phyloP scores from a whole-genome alignment of 805 yeast genomes.

The Isabelozyma heimii region DNA sequence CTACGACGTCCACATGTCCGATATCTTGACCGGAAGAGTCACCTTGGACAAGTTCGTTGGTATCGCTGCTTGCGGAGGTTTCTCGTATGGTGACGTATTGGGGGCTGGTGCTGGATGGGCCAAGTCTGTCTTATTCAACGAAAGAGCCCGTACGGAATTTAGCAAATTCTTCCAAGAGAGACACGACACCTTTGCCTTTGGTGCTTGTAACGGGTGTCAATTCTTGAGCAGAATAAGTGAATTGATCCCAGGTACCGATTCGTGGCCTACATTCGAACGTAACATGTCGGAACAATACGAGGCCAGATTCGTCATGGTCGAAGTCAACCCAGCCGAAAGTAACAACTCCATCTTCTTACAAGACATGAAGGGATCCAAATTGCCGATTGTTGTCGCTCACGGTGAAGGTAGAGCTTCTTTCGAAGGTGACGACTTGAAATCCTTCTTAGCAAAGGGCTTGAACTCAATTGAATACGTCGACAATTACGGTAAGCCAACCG shows the following conservation, averaged over 20 bases:
- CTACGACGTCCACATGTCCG: conserved; percentile 97
- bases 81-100: conserved; percentile 96
- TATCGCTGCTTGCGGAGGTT: conserved; percentile 98
- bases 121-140: conserved; percentile 86
- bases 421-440: conserved; percentile 40
- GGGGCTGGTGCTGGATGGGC: conserved; percentile 99
- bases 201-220: conserved; percentile 99
- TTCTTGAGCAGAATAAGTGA: conserved; percentile 83
- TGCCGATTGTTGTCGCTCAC: conserved; percentile 98
- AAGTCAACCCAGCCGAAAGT: conserved; percentile 53
- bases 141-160: conserved; percentile 72
- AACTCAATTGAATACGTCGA: conserved; percentile 80
- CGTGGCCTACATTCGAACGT: conserved; percentile 95
- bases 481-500: conserved; percentile 83
- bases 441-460: conserved; percentile 52
- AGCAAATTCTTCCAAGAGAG: conserved; percentile 79
- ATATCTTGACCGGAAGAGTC: conserved; percentile 71
- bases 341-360: conserved; percentile 69
- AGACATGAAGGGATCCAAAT: conserved; percentile 87
- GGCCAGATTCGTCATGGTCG: conserved; percentile 90
- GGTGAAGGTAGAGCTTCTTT: conserved; percentile 96
- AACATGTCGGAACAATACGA: conserved; percentile 93
- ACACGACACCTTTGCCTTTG: conserved; percentile 91
- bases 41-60: conserved; percentile 81
- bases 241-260: conserved; percentile 87